Evolutionary conservation across 139 green algal species (phyloP), one percentile per base, ranked within the genome.

Genomic region (Coccomyxa sp.): DNA sequence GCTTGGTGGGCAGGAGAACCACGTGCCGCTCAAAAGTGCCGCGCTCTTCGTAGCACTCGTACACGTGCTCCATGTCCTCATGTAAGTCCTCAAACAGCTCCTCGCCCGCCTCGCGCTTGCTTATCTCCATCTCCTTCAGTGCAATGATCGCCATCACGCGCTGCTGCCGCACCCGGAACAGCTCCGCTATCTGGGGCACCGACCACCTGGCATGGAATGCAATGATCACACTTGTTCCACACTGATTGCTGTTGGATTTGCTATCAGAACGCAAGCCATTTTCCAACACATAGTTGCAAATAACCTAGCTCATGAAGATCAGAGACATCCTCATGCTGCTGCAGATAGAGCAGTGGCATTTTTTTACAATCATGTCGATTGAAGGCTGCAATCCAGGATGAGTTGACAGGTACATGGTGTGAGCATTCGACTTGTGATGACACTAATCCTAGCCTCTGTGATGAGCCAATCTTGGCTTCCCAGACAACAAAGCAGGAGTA

Each of bases 71-170:
- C 59, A 86, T 82, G 14, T 82, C 59, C 21, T 88, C 81, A 30
- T 78, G 81, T 51, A 83, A 13, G 27, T 84, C 59, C 27, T 82
- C 80, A 12, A 66, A 59, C 25, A 58, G 12, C 28, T 51, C 77
- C 38, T 79, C 66, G 13, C 77, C 58, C 25, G 74, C 21, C 76
- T 77, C 66, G 11, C 63, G 30, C 58, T 63, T n/a, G 15, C 31
- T 59, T 38, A 79, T n/a, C 80, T 87, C 80, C 59, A 86, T 80
- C 79, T 87, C 38, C 81, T 93, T 91, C 10, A 94, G 84, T 13
- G 86, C 86, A 9, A 94, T 57, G 82, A 94, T 94, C 31, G 90
- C 91, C 85, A 92, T 86, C 27, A 92, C 90, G 0, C 91, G 84
- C 87, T 94, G 90, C 83, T 89, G 81, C 7, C 91, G 85, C 67